Base-by-base conservation (phyloP, 495 filamentous ascomycete species). In the Recurvomyces mirabilis region DNA sequence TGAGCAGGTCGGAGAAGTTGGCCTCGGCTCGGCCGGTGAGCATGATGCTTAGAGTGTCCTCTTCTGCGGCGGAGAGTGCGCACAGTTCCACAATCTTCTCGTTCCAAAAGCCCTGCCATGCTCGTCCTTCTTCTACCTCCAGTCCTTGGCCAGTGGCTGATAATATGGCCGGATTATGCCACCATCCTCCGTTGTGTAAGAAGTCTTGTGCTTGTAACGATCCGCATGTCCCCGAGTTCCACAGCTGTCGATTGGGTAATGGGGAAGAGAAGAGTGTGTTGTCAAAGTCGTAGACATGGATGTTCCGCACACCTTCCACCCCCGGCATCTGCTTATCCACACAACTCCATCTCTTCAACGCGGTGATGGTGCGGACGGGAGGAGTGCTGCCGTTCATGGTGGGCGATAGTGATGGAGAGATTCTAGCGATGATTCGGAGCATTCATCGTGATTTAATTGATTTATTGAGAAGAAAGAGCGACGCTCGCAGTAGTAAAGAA, bases 281-380 rank as follows among this genome's bases (percentile, higher is more conserved):
- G 59, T 99, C 91, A 60, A 99, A 99, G 65, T 99, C 91, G 68
- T 96, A 99, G 46, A 99, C 73, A 60, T 99, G 91, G 40, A 99
- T 77, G 5, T 75, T 60, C 58, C 75, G 84, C 56, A 96, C 81
- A 53, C 73, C 68, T 15, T 80, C 70, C 15, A 76, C 66, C 43
- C 71, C 77, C 79, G 87, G 87, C 15, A 89, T 70, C 47, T 81
- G 75, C 57, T 74, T 78, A 53, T 78, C 72, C 36, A 74, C 63
- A 46, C 85, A 74, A 11, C 84, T 91, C 87, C 87, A 94, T 53
- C 87, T 66, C 56, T 76, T 76, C 35, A 93, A 66, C 26, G 77
- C 75, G 10, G 86, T 93, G 46, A 81, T 56, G 1, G 84, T 91
- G 53, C 77, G 67, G 9, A 22, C 38, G n/a, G n/a, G n/a, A n/a